Base-by-base conservation (phyloP, 2,329 filamentous ascomycete genomes). In the Fusarium robinianum region DNA sequence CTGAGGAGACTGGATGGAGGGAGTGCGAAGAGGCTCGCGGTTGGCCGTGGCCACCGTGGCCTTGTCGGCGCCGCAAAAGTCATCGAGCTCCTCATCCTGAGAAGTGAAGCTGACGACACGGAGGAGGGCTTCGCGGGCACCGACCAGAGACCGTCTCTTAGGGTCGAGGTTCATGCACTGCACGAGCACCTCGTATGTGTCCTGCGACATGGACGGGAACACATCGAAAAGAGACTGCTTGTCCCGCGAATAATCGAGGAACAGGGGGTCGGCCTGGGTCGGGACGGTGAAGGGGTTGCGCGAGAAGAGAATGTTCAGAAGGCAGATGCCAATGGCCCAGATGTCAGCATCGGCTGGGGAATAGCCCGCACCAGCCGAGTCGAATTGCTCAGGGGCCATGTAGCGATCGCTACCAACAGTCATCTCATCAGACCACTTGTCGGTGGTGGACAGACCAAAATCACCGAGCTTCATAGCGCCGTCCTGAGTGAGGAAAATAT, bases 341-440 rank as follows among this genome's bases (percentile, higher is more conserved):
- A 96, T 84, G 67, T 99, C 94, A 37, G 94, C 94, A 72, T 94
- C 84, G 31, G 89, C 88, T 32, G 94, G 91, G 42, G 90, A 92
- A 72, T 99, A 99, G 47, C 94, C 94, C 52, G 81, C 83, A 51
- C 85, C 85, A 57, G 85, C 83, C 39, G 91, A 90, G 67, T 97
- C 92, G 63, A 94, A 97, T 70, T 99, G 94, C 72, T 99, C 94
- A 5, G 94, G 94, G 42, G 94, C 91, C 94, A 99, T 99, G 74
- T 99, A 99, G 42, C 94, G 90, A 67, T 99, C 94, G 67, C 94
- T 97, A 56, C 94, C 94, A 32, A 99, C 94, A 51, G 88, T 94
- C 53, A 87, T 85, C 75, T 99, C 94, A 61, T 87, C 87, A 16
- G 89, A 95, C 90, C 90, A 96, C 59, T 84, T 78, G 50, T 95